Percentiles rank a stretch among this genome's conserved stretches.
phyloP scores from a whole-genome alignment of 805 yeast species.

The Suhomyces tanzawaensis region DNA sequence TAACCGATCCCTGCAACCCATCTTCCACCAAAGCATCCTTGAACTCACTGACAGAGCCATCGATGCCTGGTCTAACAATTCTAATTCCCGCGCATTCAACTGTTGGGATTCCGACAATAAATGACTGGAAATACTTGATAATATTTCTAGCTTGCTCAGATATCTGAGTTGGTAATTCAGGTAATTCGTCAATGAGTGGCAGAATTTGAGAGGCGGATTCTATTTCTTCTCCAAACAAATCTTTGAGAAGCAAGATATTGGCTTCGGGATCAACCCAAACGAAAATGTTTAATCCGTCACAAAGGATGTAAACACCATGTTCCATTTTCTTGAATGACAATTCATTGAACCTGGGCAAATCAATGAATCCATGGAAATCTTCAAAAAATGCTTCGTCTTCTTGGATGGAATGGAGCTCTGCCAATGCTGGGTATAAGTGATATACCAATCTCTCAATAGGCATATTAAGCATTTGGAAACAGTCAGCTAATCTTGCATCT shows the following conservation, averaged over 20 bases:
- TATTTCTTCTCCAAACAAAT: slow-evolving; percentile 63
- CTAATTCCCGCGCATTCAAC: slow-evolving; percentile 46
- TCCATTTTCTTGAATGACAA: slow-evolving; percentile 44
- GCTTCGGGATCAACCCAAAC: slow-evolving; percentile 72
- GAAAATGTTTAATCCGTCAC: slow-evolving; percentile 59
- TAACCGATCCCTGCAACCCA: slow-evolving; percentile 36
- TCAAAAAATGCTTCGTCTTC: slow-evolving; percentile 49
- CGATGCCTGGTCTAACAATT: slow-evolving; percentile 63
- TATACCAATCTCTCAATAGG: slow-evolving; percentile 57
- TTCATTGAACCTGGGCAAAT: slow-evolving; percentile 49
- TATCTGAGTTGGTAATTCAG: slow-evolving; percentile 65
- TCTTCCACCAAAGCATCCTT: slow-evolving; percentile 73
- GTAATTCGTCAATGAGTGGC: slow-evolving; percentile 57
- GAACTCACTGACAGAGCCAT: slow-evolving; percentile 54
- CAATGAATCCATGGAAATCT: slow-evolving; percentile 36
- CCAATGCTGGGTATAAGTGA: slow-evolving; percentile 76
- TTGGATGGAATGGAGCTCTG: slow-evolving; percentile 64
- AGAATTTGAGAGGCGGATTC: slow-evolving; percentile 46
- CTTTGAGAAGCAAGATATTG: slow-evolving; percentile 63
- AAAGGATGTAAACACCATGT: slow-evolving; percentile 77
- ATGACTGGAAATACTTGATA: slow-evolving; percentile 48
- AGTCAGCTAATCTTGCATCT: slow-evolving; percentile 62
- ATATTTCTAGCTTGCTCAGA: slow-evolving; percentile 66
- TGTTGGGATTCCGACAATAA: slow-evolving; percentile 26
- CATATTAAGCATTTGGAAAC: slow-evolving; percentile 49